phyloP scores from a whole-genome alignment of 129 eudicot species.

The Artemisia argyi region DNA sequence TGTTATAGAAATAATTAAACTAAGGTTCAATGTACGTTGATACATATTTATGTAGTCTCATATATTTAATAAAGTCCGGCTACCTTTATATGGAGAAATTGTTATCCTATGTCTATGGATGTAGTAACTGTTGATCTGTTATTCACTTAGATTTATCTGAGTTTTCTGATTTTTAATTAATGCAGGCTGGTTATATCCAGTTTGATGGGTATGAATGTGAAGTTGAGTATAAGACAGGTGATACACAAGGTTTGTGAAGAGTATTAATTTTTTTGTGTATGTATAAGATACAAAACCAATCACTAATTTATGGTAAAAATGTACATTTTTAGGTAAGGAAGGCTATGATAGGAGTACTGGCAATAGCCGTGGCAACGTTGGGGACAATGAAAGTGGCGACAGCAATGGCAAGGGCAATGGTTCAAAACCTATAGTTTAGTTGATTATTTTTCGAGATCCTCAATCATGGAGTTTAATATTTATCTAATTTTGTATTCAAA shows the following conservation, averaged over 20 bases:
- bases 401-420: neutral
- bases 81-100: neutral
- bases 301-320: neutral
- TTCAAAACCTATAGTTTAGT: no score
- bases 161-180: neutral
- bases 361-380: neutral
- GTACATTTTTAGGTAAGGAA: neutral
- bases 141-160: no score
- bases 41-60: neutral
- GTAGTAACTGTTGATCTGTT: neutral
- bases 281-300: neutral
- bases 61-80: no score
- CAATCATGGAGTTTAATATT: no score
- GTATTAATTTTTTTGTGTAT: neutral
- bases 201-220: constrained; percentile 7
- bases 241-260: constrained; percentile 14
- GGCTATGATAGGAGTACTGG: neutral
- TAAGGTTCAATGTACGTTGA: neutral
- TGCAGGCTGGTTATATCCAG: constrained; percentile 19
- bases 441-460: no score
- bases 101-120: neutral
- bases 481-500: no score
- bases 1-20: neutral
- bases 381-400: neutral
- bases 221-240: constrained; percentile 1